Conservation (phyloP, 257 asterid genomes). For the Solanum corneliomulleri region DNA sequence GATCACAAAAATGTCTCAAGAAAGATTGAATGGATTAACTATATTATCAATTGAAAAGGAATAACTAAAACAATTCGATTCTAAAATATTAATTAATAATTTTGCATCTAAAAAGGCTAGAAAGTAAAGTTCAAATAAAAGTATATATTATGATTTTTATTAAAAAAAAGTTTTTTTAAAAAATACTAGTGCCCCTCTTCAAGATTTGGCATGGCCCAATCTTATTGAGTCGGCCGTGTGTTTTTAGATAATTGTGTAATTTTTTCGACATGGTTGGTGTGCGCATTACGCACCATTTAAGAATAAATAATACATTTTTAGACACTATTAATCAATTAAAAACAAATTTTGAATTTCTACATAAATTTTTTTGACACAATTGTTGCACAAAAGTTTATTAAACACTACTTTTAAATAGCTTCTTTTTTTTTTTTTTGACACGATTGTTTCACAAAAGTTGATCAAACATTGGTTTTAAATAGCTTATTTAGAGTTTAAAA, state of each 20-base stretch:
- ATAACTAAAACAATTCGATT: no score
- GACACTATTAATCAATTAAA: background rate
- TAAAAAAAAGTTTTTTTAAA: no score
- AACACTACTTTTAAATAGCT: background rate
- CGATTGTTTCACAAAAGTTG: background rate
- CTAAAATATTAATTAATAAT: no score
- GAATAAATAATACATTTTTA: background rate
- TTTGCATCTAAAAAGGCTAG: background rate
- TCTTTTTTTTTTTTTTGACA: background rate
- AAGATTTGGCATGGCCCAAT: no score
- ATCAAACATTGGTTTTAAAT: background rate
- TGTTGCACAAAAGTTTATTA: background rate
- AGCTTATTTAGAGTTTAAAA: background rate
- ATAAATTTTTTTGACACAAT: no score
- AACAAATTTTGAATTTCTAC: background rate
- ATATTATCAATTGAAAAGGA: no score
- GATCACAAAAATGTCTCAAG: background rate
- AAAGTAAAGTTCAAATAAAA: no score
- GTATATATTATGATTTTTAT: no score
- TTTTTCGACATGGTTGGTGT: background rate
- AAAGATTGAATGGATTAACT: no score
- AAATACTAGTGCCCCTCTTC: no score
- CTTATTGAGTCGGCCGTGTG: no score
- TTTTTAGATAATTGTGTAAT: background rate
- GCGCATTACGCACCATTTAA: background rate